These are phyloP conservation scores for Colletotrichum tamarilloi DNA, from an alignment of 2,329 filamentous ascomycete genomes.

Conservation along the genomic window DNA sequence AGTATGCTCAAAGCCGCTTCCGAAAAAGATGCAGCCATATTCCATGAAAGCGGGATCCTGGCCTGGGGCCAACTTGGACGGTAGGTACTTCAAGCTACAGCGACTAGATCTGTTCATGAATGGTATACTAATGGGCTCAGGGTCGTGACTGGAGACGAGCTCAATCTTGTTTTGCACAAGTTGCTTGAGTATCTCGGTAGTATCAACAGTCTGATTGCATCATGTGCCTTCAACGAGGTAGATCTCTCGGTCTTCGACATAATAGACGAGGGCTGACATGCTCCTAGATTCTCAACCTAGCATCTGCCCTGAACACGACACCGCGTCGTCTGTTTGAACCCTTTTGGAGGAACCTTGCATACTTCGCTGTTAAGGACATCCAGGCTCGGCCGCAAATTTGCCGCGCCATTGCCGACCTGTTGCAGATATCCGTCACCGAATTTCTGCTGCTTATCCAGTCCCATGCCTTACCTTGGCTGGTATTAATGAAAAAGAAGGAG, in stretches of 20 bases:
- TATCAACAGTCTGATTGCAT: conserved; percentile 81
- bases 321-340: conserved; percentile 80
- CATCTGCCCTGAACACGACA: conserved; percentile 70
- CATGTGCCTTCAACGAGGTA: conserved; percentile 85
- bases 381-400: conserved; percentile 83
- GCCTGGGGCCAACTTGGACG: conserved; percentile 87
- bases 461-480: conserved; percentile 86
- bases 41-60: conserved; percentile 87
- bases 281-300: conserved; percentile 72
- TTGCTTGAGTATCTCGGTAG: conserved; percentile 90
- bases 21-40: conserved; percentile 71
- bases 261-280: not conserved
- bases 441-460: conserved; percentile 82
- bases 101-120: not conserved
- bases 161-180: conserved; percentile 86
- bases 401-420: conserved; percentile 81
- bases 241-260: conserved; percentile 32
- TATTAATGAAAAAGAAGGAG: conserved; percentile 81
- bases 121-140: conserved; percentile 48
- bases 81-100: conserved; percentile 49
- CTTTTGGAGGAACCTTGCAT: conserved; percentile 89
- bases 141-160: conserved; percentile 80
- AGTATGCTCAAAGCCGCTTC: conserved; percentile 79
- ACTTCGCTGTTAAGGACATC: conserved; percentile 85
- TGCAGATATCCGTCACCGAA: conserved; percentile 79